Base-by-base conservation (phyloP, 208 protist species). In the Trichomonas tenax region DNA sequence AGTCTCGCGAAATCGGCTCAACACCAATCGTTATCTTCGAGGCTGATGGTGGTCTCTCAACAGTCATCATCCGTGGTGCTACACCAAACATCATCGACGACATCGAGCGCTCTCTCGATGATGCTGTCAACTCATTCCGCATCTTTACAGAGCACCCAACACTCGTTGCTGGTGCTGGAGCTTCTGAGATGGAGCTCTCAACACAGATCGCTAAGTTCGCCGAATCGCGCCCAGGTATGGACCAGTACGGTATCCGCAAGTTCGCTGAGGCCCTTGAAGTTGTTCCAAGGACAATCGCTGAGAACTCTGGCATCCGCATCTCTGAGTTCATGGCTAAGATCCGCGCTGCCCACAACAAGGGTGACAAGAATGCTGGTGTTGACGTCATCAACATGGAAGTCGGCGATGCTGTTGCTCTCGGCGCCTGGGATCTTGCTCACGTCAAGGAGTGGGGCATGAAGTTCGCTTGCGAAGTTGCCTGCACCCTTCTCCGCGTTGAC, bases 81-180 rank as follows among this genome's bases (percentile, higher is more conserved):
- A 99, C 99, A 63, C 97, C 99, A 96, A 99, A 99, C 97, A 97
- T 99, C 96, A 97, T 99, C 26, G 99, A 99, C 96, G 99, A 99
- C 96, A 96, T 98, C 45, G 98, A 98, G 96, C 96, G 98, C 41
- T 98, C 98, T 3, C 97, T 99, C 86, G 98, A 96, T 99, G 97
- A 99, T 97, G 99, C 98, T 82, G 98, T 99, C 38, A 99, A 99
- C 97, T 98, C 99, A 10, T 99, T 98, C 97, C 99, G 99, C 98
- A 98, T 98, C 8, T 97, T 99, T 58, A 96, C 95, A 34, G 63
- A 95, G 9, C 97, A 98, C 96, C 84, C 81, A 63, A 98, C 98
- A 72, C 98, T 99, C 34, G 97, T 99, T 31, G 98, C 99, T 82
- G 99, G 99, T 96, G 99, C 98, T 38, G 99, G 99, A 96, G 99